Conservation (phyloP, 306 rosid species). For the Myrica gale region DNA sequence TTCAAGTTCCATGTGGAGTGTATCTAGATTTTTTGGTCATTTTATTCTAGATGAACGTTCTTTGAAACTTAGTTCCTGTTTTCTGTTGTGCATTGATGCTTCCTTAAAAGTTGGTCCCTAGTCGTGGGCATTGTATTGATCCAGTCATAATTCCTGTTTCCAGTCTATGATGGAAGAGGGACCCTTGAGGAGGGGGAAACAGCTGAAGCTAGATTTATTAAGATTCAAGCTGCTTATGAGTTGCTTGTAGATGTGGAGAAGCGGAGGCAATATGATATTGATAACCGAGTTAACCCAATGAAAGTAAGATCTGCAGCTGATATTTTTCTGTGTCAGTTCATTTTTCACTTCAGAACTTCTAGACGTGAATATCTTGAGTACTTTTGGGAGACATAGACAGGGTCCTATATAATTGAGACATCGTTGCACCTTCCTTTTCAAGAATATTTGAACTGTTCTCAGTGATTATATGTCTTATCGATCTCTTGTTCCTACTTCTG, state of each 20-base stretch:
- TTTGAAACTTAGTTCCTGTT: conserved; percentile 4
- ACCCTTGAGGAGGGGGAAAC: conserved; percentile 93
- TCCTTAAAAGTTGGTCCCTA: conserved; percentile 6
- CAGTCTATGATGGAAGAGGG: conserved; percentile 88
- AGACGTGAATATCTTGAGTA: not conserved
- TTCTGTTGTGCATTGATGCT: not conserved
- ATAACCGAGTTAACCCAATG: conserved; percentile 83
- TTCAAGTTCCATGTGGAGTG: not conserved
- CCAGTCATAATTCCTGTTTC: conserved; percentile 13
- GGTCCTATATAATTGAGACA: not conserved
- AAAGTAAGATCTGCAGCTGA: conserved; percentile 54
- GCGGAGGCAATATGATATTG: conserved; percentile 71
- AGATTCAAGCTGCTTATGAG: conserved; percentile 98
- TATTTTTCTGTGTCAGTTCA: not conserved
- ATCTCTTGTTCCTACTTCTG: not conserved
- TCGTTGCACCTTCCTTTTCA: not conserved
- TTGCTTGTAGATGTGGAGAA: conserved; percentile 64
- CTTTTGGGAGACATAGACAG: not conserved
- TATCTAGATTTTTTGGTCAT: not conserved
- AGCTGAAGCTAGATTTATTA: conserved; percentile 87
- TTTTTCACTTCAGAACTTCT: not conserved
- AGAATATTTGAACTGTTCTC: conserved; percentile 4
- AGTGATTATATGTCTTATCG: not conserved
- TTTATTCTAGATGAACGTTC: not conserved
- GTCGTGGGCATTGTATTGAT: conserved; percentile 11